Evolutionary conservation across 208 protist genomes (phyloP).

Genomic region (Leishmania braziliensis): DNA sequence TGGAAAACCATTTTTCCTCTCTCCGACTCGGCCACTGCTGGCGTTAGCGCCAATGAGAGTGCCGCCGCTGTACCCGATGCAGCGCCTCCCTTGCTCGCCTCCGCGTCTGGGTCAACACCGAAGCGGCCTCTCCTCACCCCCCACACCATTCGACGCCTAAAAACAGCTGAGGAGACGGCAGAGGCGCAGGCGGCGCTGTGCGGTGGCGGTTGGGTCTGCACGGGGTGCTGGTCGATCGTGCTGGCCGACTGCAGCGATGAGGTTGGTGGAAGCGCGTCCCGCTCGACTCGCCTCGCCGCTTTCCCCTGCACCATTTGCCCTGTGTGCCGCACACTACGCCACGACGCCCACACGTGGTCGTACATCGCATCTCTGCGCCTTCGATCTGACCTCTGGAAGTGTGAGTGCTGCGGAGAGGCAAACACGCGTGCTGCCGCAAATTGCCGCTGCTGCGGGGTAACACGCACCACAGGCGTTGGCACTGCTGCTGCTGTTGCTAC

Average conservation of each 20-base stretch:
- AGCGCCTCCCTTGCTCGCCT: not conserved
- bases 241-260: slow-evolving; percentile 16
- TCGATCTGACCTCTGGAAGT: slow-evolving; percentile 38
- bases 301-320: slow-evolving; percentile 55
- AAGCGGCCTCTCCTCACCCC: slow-evolving; percentile 3
- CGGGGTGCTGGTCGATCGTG: slow-evolving; percentile 38
- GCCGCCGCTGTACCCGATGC: not conserved
- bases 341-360: slow-evolving; percentile 33
- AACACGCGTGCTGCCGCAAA: slow-evolving; percentile 7
- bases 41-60: not conserved
- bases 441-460: slow-evolving; percentile 47
- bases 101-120: not conserved
- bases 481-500: not conserved
- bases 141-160: slow-evolving; percentile 12
- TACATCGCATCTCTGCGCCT: slow-evolving; percentile 16
- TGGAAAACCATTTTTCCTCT: not conserved
- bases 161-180: slow-evolving; percentile 24
- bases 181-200: slow-evolving; percentile 35
- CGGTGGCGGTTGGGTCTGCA: slow-evolving; percentile 65
- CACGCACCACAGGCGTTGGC: not conserved
- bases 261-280: not conserved
- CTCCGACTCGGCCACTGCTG: not conserved
- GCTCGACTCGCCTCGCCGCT: not conserved
- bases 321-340: slow-evolving; percentile 52
- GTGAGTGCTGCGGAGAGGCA: slow-evolving; percentile 18